A percentile compares a stretch with the other conserved stretches of the same genome.
These are phyloP conservation scores for Umbellularia californica DNA, from an alignment of 164 flowering plant genomes.

Conservation along the genomic window DNA sequence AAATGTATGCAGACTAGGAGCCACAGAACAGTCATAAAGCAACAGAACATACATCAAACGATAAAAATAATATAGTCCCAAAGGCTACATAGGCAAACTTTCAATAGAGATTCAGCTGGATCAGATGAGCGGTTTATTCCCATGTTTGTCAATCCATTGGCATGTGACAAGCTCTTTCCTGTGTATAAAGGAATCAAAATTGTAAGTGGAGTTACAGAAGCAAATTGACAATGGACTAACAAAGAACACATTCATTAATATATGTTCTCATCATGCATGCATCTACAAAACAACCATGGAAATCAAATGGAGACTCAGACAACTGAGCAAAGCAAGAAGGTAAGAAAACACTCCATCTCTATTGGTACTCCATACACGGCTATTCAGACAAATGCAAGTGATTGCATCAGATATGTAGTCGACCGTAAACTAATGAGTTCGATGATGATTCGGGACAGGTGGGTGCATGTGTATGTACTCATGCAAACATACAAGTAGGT, in stretches of 20 bases:
- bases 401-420: too few species aligned
- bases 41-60: not conserved
- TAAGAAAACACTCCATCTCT: too few species aligned
- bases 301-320: too few species aligned
- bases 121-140: not conserved
- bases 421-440: too few species aligned
- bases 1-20: not conserved
- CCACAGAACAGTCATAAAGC: not conserved
- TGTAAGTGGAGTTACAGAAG: not conserved
- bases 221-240: not conserved
- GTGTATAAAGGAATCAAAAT: not conserved
- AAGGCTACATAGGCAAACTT: not conserved
- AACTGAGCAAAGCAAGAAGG: too few species aligned
- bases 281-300: too few species aligned
- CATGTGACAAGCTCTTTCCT: not conserved
- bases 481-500: not conserved
- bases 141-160: not conserved
- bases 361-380: too few species aligned
- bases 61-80: not conserved
- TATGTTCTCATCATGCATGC: too few species aligned
- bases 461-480: not conserved
- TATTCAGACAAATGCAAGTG: too few species aligned
- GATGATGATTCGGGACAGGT: not conserved
- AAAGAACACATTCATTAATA: too few species aligned
- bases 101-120: constrained; percentile 2